Evolutionary conservation across 2,329 filamentous ascomycete genomes (phyloP), one percentile per base, ranked within the genome.

Genomic region (Neonectria neomacrospora): DNA sequence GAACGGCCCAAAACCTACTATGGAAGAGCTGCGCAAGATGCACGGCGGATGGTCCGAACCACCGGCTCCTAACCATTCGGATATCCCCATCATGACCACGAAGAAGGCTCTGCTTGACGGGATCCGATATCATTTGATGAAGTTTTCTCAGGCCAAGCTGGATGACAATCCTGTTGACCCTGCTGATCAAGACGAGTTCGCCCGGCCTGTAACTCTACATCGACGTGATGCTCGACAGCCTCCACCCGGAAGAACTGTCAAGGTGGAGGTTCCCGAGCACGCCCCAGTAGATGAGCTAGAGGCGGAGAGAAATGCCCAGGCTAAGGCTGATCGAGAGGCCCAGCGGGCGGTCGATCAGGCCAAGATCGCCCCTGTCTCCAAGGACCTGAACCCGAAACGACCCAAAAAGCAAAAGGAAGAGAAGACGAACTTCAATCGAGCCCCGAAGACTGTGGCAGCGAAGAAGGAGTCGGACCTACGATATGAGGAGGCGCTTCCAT

Each of bases 401-500:
- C 79, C 77, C 14, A 82, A 90, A 64, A 90, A 91, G 71, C 91
- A 91, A 75, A 90, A 91, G 76, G 87, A 90, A 65, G 95, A 97
- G 78, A 97, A 94, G 77, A 91, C 93, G 67, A 92, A 94, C 72
- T 91, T 97, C 22, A 94, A 92, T 74, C 90, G 93, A 69, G 88
- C 91, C n/a, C 92, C 96, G 61, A 86, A 86, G 58, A 85, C 86
- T 6, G 94, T 94, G 73, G 94, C 95, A 74, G 95, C 80, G 82
- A 96, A 86, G 85, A 96, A 85, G 82, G 85, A 89, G 61, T 83
- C 85, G 0, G 87, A 88, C 60, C 88, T 88, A 80, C 91, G 94
- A 67, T 99, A 98, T 70, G 96, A 98, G 76, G 96, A 99, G 78
- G 93, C 95, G 4, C 83, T 97, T 53, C 96, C 96, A 6, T 99